Evolutionary conservation across 2,329 filamentous ascomycete species (phyloP).

Genomic region (Graphiopsis chlorocephala): DNA sequence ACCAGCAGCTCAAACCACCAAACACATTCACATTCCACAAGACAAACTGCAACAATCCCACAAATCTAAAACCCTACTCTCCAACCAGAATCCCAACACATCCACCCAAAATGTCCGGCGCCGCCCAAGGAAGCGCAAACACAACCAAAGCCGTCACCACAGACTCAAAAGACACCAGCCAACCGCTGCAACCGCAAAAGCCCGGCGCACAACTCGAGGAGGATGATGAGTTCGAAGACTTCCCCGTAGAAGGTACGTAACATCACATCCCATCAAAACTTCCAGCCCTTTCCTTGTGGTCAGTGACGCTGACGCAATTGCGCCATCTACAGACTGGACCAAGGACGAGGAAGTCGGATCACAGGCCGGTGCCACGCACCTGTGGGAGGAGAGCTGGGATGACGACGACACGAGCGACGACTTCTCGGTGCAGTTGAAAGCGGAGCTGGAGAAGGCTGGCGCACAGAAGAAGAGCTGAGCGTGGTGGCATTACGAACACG

Average conservation of each 20-base stretch:
- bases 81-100: neutral
- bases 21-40: neutral
- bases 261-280: neutral
- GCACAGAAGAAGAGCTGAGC: conserved; percentile 41
- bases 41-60: neutral
- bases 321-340: conserved; percentile 69
- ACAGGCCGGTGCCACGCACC: conserved; percentile 63
- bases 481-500: neutral
- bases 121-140: conserved; percentile 28
- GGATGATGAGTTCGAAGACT: conserved; percentile 99
- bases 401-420: conserved; percentile 97
- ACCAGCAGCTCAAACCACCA: neutral
- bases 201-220: conserved; percentile 75
- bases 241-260: conserved; percentile 81
- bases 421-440: conserved; percentile 89
- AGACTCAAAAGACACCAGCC: conserved; percentile 39
- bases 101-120: conserved; percentile 18
- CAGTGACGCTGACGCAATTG: neutral
- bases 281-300: neutral
- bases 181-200: conserved; percentile 59
- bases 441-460: conserved; percentile 93
- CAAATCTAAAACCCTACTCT: neutral
- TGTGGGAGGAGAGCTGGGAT: conserved; percentile 99
- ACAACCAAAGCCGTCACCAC: conserved; percentile 43
- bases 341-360: conserved; percentile 78